phyloP scores from a whole-genome alignment of 768 basidiomycete genomes.

The Vararia minispora region DNA sequence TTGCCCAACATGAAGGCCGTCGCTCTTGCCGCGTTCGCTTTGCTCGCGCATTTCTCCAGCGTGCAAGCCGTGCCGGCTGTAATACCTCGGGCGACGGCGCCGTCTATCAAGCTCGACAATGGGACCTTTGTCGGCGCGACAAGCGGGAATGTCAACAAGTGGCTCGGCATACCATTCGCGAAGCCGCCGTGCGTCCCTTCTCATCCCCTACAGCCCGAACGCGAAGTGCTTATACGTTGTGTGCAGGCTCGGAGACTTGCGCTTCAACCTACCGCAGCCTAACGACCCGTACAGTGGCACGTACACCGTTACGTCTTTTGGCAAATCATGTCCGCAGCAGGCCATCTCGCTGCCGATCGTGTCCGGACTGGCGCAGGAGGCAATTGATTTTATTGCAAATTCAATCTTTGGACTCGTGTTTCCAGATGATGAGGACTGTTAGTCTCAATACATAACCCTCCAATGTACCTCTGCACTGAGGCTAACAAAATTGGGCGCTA shows the following conservation, averaged over 20 bases:
- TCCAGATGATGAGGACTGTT: conserved; percentile 15
- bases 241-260: conserved; percentile 22
- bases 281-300: conserved; percentile 9
- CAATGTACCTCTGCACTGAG: too few species aligned
- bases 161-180: conserved; percentile 31
- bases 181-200: conserved; percentile 24
- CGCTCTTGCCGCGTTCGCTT: too few species aligned
- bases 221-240: too few species aligned
- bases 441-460: not conserved
- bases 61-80: too few species aligned
- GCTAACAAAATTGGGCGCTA: conserved; percentile 2
- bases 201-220: too few species aligned
- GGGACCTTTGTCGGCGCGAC: conserved; percentile 20
- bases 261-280: conserved; percentile 24
- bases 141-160: conserved; percentile 17
- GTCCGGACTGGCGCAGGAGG: not conserved
- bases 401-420: conserved; percentile 1
- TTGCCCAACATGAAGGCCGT: too few species aligned
- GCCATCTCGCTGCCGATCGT: conserved; percentile 6
- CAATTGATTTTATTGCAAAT: not conserved
- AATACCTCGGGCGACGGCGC: too few species aligned
- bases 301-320: conserved; percentile 13
- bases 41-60: too few species aligned
- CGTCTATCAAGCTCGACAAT: conserved; percentile 18
- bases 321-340: conserved; percentile 19